These are phyloP conservation scores for Ogataea philodendri DNA, from an alignment of 805 yeast species.

Conservation along the genomic window DNA sequence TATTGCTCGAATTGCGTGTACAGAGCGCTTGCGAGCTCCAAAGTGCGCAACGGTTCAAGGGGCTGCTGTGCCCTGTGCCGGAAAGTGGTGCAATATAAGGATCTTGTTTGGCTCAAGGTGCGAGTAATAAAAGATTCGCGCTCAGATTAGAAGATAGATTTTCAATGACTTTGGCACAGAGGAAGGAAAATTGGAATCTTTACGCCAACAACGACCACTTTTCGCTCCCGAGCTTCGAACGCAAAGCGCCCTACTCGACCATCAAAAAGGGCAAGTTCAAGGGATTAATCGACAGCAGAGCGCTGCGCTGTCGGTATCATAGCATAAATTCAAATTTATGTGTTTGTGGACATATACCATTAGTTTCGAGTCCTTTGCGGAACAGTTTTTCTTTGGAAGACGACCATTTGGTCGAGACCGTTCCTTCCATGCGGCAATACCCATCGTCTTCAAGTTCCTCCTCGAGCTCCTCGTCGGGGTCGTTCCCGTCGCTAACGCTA, in stretches of 20 bases:
- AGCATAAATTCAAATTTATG: constrained; percentile 17
- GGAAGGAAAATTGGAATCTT: constrained; percentile 13
- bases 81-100: constrained; percentile 29
- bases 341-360: constrained; percentile 20
- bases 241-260: constrained; percentile 8
- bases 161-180: constrained; percentile 5
- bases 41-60: constrained; percentile 22
- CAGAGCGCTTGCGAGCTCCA: constrained; percentile 47
- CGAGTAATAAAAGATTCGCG: constrained; percentile 17
- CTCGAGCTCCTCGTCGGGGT: constrained; percentile 17
- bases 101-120: constrained; percentile 33
- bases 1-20: constrained; percentile 55
- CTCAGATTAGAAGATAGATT: constrained; percentile 6
- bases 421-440: too few relatives aligned
- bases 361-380: constrained; percentile 23
- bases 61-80: constrained; percentile 38
- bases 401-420: too few relatives aligned
- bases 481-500: constrained; percentile 19
- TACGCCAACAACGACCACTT: constrained; percentile 1
- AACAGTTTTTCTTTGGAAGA: constrained; percentile 4
- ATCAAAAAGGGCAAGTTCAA: constrained; percentile 24
- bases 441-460: constrained; percentile 17
- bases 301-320: constrained; percentile 23
- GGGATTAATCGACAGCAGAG: constrained; percentile 21
- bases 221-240: constrained; percentile 3